Evolutionary conservation across 495 filamentous ascomycete genomes (phyloP), one percentile per base, ranked within the genome.

Genomic region (Penicillium alfredii): DNA sequence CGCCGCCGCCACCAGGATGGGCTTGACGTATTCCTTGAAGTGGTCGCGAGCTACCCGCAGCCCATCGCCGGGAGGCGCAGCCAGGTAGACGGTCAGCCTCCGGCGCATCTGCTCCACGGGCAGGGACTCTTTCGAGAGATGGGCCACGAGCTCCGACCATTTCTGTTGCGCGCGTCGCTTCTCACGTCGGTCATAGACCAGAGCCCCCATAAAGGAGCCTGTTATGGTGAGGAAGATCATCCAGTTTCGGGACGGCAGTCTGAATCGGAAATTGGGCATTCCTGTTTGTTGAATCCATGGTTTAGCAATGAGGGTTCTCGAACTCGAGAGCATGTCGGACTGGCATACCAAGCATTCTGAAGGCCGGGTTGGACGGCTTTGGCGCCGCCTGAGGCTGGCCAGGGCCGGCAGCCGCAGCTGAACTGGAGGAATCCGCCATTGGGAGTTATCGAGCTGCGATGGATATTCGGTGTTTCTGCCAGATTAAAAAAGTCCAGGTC

Each of bases 231-330:
- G 71, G 68, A 99, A 97, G 47, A 99, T 96, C 64, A 86, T 76
- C 92, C 92, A 99, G 55, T 97, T 97, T 17, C 93, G 81, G 8
- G 92, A 99, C 12, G 92, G 92, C 7, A 99, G 78, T 66, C 82
- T 88, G 49, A 82, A 71, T 10, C 83, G 80, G 41, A 93, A 71
- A 35, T 76, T 81, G 15, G 89, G 88, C 39, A 97, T 66, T 21
- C 78, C 77, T 81, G 18, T n/a, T n/a, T n/a, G n/a, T n/a, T n/a
- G n/a, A 18, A 27, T 33, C 27, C 12, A 29, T n/a, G n/a, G n/a
- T n/a, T 36, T 17, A 34, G 16, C 13, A 18, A 31, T 19, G 39
- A 22, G 30, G 12, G 13, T 16, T 30, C 12, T 7, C 6, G 23
- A 21, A n/a, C n/a, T n/a, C n/a, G n/a, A n/a, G n/a, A n/a, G n/a